Evolutionary conservation across 176 grass and related monocot species (phyloP).

Genomic region (Aegilops bicornis): DNA sequence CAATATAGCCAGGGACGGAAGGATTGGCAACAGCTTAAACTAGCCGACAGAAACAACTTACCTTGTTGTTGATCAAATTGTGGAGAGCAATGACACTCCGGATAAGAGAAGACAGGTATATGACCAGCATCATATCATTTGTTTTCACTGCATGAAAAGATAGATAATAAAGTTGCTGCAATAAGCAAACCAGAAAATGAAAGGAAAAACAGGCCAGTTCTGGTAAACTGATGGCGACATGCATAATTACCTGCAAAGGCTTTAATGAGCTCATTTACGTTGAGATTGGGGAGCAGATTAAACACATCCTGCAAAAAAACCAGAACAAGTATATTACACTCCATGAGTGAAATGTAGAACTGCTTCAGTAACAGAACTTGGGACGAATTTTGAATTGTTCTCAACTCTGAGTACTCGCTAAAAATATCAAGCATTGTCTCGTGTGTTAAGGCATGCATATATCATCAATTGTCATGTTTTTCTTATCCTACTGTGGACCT

Average conservation of each 20-base stretch:
- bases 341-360: neutral
- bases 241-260: slow-evolving; percentile 80
- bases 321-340: slow-evolving; percentile 4
- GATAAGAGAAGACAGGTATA: slow-evolving; percentile 93
- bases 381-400: neutral
- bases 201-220: neutral
- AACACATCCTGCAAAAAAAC: slow-evolving; percentile 67
- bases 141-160: slow-evolving; percentile 85
- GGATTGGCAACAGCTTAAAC: neutral
- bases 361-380: neutral
- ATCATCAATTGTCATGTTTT: neutral
- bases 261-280: slow-evolving; percentile 91
- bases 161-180: neutral
- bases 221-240: neutral
- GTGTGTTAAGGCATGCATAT: neutral
- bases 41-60: slow-evolving; percentile 8
- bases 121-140: slow-evolving; percentile 98
- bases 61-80: slow-evolving; percentile 99
- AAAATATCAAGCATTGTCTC: neutral
- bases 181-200: slow-evolving; percentile 8
- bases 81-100: slow-evolving; percentile 94
- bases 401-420: neutral
- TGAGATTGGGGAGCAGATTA: slow-evolving; percentile 96
- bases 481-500: neutral
- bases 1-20: no score